Conservation (phyloP, 148 eudicot genomes). For the Rhododendron vialii region DNA sequence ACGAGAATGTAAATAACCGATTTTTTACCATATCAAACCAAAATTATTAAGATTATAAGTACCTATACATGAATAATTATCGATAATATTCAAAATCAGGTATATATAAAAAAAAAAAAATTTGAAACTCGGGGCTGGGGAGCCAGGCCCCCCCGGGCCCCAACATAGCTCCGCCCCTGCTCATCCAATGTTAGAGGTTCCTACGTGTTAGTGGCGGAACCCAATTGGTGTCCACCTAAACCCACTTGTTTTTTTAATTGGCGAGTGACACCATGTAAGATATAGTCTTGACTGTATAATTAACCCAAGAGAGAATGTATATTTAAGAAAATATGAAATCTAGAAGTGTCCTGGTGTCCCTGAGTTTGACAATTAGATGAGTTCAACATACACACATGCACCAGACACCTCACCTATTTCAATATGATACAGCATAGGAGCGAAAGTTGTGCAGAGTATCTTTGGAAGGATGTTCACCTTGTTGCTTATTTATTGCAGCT, state of each 20-base stretch:
- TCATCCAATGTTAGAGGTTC: not conserved
- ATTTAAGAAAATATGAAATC: not conserved
- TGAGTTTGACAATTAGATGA: not conserved
- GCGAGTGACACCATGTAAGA: not conserved
- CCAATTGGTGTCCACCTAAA: not conserved
- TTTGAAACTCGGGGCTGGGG: no score
- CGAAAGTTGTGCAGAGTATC: not conserved
- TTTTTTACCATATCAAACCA: no score
- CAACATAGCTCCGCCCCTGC: no score
- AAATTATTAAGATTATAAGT: no score
- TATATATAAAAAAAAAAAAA: no score
- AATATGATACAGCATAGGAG: not conserved
- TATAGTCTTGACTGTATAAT: not conserved
- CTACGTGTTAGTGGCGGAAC: not conserved
- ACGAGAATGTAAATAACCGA: no score
- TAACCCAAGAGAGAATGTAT: not conserved
- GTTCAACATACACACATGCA: not conserved
- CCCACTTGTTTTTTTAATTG: not conserved
- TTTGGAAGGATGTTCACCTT: not conserved
- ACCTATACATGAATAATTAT: no score
- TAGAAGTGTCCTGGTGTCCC: not conserved
- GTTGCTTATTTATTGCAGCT: conserved; percentile 39
- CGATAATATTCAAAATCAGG: no score
- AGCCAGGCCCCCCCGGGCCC: no score
- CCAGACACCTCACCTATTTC: not conserved